Evolutionary conservation across 148 eudicot species (phyloP), one percentile per base, ranked within the genome.

Genomic region (Diospyros lotus): DNA sequence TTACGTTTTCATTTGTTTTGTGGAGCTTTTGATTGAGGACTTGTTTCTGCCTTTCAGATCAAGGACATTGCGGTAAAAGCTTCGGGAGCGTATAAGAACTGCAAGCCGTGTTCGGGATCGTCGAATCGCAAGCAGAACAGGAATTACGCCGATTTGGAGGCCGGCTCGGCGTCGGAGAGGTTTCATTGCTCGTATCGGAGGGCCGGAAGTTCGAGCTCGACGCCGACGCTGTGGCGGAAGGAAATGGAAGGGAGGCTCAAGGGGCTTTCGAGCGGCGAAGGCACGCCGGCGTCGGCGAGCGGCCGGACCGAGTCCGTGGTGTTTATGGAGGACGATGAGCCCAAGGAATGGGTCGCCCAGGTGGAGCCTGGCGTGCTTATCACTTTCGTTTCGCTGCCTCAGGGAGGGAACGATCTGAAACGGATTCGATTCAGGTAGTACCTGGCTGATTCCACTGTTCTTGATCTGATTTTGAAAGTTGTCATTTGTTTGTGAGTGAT

Each of bases 301-400:
- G 91, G 97, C 18, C 84, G 99, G 54, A 85, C 87, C 0, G 97
- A 90, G 64, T 88, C 94, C 1, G 84, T 84, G 5, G 86, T 86
- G 87, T 89, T 92, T 58, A 72, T 86, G 82, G 96, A 86, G 82
- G 99, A 92, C 64, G 97, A 92, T 77, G 93, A 89, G 85, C 85
- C 91, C 13, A 90, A 89, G 78, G 99, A 95, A 76, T 95, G 99
- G 99, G 93, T 93, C 66, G 99, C 99, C 45, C 99, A 92, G 74
- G 96, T 95, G 64, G 99, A 95, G 87, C 99, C 98, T 17, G 97
- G 99, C 68, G 97, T 95, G 45, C 83, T 95, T 2, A 95, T 95
- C 65, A 95, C 96, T n/a, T 95, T 95, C 64, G 88, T 90, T 77
- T 87, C 98, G 2, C 77, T 95, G 84, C 88, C 86, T 50, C 83